phyloP scores from a whole-genome alignment of 2,329 filamentous ascomycete species.

The Diaporthe ampelina region DNA sequence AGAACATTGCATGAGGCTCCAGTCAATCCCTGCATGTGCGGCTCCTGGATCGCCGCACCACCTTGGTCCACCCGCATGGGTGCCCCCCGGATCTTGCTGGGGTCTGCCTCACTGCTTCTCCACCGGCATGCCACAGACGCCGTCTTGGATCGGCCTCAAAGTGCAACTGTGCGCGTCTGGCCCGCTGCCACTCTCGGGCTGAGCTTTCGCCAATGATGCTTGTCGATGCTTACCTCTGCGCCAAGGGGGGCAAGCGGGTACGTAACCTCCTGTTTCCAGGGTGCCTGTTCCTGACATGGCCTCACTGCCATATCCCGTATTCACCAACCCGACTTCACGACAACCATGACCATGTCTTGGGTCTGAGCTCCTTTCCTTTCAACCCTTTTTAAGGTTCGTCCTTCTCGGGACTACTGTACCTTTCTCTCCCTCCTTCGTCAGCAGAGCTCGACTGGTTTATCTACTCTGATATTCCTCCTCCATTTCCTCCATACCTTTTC shows the following conservation, averaged over 20 bases:
- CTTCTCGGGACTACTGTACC: not conserved
- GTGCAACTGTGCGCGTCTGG: slow-evolving; percentile 38
- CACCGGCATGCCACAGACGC: slow-evolving; percentile 44
- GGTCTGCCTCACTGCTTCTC: slow-evolving; percentile 38
- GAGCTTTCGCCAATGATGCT: slow-evolving; percentile 24
- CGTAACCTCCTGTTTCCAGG: slow-evolving; percentile 36
- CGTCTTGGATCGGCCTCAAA: slow-evolving; percentile 43
- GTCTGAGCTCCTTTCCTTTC: slow-evolving; percentile 36
- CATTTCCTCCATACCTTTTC: not conserved
- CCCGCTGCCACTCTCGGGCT: not conserved
- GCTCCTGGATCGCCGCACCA: slow-evolving; percentile 39
- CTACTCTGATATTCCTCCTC: slow-evolving; percentile 26
- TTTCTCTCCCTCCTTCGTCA: slow-evolving; percentile 1
- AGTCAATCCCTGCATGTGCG: slow-evolving; percentile 39
- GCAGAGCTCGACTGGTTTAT: slow-evolving; percentile 37
- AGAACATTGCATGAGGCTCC: slow-evolving; percentile 41
- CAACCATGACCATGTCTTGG: slow-evolving; percentile 33
- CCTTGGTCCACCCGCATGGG: slow-evolving; percentile 21
- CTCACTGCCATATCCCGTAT: slow-evolving; percentile 33
- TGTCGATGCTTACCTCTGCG: slow-evolving; percentile 13
- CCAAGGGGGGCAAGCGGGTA: slow-evolving; percentile 24
- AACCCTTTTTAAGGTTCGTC: slow-evolving; percentile 28
- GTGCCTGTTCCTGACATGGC: slow-evolving; percentile 9
- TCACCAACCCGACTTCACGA: slow-evolving; percentile 21
- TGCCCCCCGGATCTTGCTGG: slow-evolving; percentile 29